Evolutionary conservation across 225 moss, liverwort and hornwort species (phyloP), one percentile per base, ranked within the genome.

Genomic region (Ulota crispa): DNA sequence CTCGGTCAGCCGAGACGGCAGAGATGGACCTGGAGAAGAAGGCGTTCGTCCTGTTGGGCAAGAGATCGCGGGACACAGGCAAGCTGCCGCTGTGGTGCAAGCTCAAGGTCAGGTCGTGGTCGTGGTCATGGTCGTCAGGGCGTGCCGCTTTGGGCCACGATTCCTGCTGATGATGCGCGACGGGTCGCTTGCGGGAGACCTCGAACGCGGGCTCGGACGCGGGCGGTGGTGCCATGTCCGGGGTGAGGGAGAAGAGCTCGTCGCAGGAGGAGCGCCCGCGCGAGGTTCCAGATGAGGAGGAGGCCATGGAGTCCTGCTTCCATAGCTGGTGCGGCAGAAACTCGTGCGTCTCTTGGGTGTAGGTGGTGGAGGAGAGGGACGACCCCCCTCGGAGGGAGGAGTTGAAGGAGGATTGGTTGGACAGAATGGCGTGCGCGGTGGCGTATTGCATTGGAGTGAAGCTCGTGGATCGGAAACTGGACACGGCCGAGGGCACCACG

Each of bases 21-120:
- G 90, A 84, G 30, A 84, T 80, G 11, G 84, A 90, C 78, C 88
- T 59, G 13, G 88, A 77, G 70, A 88, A 80, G 80, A 90, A 83
- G 31, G 82, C 82, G 13, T 88, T 83, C 6, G 82, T 71, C 36
- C 50, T 59, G 36, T 78, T 86, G 18, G 79, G 73, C 78, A 82
- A 27, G 60, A 73, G 14, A n/a, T 76, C 32, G 32, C 53, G 65
- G 2, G 89, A 63, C 21, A n/a, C 73, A 4, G 79, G 78, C 56
- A 78, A 26, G 79, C 86, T 86, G 9, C 81, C 83, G 43, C 81
- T 24, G 28, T 45, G 81, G 9, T 83, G 83, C 78, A 86, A 60
- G 28, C 81, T 61, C 10, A 83, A 54, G 14, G 86, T 81, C 9
- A 80, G 74, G 34, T 86, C 86, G 43, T 39, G 39, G 39, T 43